Conservation (phyloP, 306 rosid species). For the Ochetophila trinervis region DNA sequence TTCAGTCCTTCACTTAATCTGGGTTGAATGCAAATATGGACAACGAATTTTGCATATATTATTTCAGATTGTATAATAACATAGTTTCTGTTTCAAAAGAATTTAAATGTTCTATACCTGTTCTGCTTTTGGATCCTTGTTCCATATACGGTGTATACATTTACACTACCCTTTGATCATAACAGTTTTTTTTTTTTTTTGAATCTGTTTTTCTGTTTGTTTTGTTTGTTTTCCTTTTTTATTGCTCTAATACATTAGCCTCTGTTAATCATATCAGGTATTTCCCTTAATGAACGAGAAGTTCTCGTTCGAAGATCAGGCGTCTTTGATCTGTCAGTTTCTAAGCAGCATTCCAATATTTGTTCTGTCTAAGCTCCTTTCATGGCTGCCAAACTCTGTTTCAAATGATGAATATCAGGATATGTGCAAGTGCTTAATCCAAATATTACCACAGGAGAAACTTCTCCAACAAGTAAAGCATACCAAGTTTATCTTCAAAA, state of each 20-base stretch:
- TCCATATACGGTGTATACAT: no score
- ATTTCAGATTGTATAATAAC: no score
- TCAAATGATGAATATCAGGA: slow-evolving; percentile 59
- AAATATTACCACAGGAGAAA: slow-evolving; percentile 70
- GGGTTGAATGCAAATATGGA: no score
- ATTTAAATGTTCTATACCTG: no score
- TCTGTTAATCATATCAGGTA: slow-evolving; percentile 49
- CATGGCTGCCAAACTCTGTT: slow-evolving; percentile 69
- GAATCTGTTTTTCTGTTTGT: neutral
- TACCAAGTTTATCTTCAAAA: no score
- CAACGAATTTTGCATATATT: no score
- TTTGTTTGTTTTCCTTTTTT: neutral
- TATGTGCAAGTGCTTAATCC: slow-evolving; percentile 55
- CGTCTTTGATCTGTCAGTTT: slow-evolving; percentile 79
- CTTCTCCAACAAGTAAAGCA: slow-evolving; percentile 73
- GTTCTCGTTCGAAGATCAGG: slow-evolving; percentile 70
- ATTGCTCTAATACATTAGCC: neutral
- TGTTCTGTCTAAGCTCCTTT: slow-evolving; percentile 63
- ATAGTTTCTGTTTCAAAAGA: no score
- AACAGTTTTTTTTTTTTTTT: neutral
- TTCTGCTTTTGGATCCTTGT: no score
- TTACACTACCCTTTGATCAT: no score
- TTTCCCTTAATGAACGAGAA: slow-evolving; percentile 75
- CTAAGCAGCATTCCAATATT: slow-evolving; percentile 74
- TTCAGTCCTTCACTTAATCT: no score